phyloP scores from a whole-genome alignment of 2,329 filamentous ascomycete species.

The Verticillium nonalfalfae region DNA sequence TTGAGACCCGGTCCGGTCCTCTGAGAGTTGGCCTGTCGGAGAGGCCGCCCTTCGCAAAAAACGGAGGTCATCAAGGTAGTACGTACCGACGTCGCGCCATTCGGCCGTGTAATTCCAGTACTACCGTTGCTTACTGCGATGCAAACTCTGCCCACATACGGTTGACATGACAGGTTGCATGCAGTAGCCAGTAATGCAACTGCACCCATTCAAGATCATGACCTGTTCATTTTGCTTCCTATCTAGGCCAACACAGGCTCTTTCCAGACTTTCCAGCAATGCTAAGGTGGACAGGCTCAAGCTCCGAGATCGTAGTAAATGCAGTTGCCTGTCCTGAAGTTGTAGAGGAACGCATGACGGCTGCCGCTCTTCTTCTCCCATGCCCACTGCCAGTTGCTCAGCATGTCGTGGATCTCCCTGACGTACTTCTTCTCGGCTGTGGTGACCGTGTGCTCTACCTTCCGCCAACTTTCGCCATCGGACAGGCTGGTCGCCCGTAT shows the following conservation, averaged over 20 bases:
- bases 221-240: background rate
- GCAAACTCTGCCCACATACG: background rate
- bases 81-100: background rate
- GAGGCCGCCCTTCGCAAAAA: background rate
- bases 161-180: too few relatives aligned
- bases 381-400: slow-evolving; percentile 56
- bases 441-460: slow-evolving; percentile 70
- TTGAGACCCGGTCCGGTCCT: background rate
- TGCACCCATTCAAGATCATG: background rate
- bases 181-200: background rate
- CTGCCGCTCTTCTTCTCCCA: slow-evolving; percentile 47
- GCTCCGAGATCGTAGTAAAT: slow-evolving; percentile 74
- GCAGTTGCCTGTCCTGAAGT: slow-evolving; percentile 78
- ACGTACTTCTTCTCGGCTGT: slow-evolving; percentile 77
- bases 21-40: background rate
- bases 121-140: background rate
- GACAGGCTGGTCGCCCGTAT: slow-evolving; percentile 69
- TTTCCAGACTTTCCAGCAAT: background rate
- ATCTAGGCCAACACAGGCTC: background rate
- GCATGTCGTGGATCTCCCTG: slow-evolving; percentile 72
- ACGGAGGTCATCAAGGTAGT: background rate
- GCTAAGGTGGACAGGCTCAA: slow-evolving; percentile 14
- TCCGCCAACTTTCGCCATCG: slow-evolving; percentile 79
- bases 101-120: background rate
- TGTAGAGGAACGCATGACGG: slow-evolving; percentile 81